Percentiles rank a stretch among this genome's conserved stretches.
Evolutionary conservation across 192 early-diverging fungal genomes (phyloP).

Genomic region (Pecoramyces ruminantium): DNA sequence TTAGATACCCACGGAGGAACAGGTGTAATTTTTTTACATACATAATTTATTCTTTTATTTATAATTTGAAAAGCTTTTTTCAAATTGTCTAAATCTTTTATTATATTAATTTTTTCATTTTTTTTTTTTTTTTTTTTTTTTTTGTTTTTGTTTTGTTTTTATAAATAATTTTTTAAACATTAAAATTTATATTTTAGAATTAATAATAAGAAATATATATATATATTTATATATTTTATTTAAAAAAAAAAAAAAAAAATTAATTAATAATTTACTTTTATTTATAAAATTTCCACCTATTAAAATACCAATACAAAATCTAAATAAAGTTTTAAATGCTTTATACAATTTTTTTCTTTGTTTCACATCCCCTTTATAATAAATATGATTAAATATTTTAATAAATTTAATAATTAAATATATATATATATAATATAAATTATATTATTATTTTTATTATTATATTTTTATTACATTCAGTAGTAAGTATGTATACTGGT

Average conservation of each 20-base stretch:
- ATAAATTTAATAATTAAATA: too few species aligned
- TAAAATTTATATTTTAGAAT: too few species aligned
- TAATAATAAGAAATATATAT: too few species aligned
- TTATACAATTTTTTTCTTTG: not conserved
- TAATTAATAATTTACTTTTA: not conserved
- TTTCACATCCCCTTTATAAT: not conserved
- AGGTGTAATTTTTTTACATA: not conserved
- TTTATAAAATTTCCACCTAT: not conserved
- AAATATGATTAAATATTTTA: too few species aligned
- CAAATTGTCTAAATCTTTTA: not conserved
- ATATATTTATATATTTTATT: too few species aligned
- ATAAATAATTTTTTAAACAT: too few species aligned
- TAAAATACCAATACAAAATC: not conserved
- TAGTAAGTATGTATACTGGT: not conserved
- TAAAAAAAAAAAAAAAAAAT: too few species aligned
- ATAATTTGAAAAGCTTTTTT: not conserved
- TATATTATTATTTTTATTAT: too few species aligned
- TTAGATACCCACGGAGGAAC: not conserved
- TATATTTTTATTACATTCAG: not conserved
- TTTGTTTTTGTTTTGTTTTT: too few species aligned
- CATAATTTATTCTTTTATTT: not conserved
- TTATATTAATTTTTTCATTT: too few species aligned
- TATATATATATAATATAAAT: too few species aligned
- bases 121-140: too few species aligned
- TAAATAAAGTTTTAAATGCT: not conserved